Conservation (phyloP, 176 grass and related monocot species). For the Carex littledalei region DNA sequence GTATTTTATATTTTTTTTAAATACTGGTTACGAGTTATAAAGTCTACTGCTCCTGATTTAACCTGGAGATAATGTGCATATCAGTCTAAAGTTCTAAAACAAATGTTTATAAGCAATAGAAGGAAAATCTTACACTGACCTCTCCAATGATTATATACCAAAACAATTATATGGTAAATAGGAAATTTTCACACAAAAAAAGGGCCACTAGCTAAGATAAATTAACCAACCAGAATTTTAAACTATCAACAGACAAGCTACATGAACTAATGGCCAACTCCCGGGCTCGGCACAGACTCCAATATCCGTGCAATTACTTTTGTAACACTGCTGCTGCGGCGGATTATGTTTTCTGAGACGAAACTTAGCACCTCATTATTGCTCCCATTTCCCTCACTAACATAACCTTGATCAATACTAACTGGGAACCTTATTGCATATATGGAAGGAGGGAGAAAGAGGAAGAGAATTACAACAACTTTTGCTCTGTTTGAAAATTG, state of each 20-base stretch:
- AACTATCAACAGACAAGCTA: neutral
- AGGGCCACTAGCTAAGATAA: neutral
- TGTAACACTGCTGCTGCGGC: neutral
- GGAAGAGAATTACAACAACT: slow-evolving; percentile 8
- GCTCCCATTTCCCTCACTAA: neutral
- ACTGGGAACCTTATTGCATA: slow-evolving; percentile 1
- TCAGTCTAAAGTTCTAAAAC: neutral
- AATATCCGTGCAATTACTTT: slow-evolving; percentile 36
- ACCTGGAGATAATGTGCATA: neutral
- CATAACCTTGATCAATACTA: neutral
- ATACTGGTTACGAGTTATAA: neutral
- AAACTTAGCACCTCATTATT: neutral
- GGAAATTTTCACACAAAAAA: neutral
- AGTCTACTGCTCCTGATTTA: neutral
- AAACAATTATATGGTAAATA: neutral
- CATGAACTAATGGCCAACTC: slow-evolving; percentile 54
- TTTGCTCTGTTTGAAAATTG: slow-evolving; percentile 16
- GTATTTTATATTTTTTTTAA: neutral
- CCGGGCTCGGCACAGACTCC: slow-evolving; percentile 86
- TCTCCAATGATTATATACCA: neutral
- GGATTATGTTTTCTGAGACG: neutral
- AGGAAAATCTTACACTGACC: neutral
- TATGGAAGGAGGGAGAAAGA: slow-evolving; percentile 19
- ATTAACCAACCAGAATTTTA: neutral
- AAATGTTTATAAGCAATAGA: neutral